A percentile compares a stretch with the other conserved stretches of the same genome.
Evolutionary conservation across 73 alveolate genomes (phyloP).

Genomic region (Symbiodinium natans): DNA sequence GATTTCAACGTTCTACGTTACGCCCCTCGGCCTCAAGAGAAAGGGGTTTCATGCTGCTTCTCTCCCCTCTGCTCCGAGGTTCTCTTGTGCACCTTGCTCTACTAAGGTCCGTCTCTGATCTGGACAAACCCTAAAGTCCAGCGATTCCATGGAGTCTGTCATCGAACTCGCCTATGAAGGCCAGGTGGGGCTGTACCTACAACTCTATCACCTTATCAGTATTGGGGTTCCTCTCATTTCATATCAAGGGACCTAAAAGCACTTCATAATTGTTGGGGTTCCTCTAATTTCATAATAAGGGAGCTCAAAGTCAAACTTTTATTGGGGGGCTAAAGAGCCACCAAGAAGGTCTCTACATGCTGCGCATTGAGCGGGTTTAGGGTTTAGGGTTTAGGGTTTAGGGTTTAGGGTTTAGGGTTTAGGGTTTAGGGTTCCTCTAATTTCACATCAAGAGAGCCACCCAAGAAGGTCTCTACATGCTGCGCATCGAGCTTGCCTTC

Average conservation of each 20-base stretch:
- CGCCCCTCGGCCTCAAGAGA: background rate
- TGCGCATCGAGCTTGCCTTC: constrained; percentile 86
- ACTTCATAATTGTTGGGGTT: no score
- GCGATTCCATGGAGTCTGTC: constrained; percentile 93
- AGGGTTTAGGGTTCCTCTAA: no score
- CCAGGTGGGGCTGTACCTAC: no score
- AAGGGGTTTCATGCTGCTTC: background rate
- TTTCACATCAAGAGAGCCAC: no score
- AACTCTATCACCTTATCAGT: no score
- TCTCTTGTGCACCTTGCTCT: background rate
- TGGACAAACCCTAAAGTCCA: constrained; percentile 94
- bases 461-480: constrained; percentile 93
- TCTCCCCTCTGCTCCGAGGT: background rate
- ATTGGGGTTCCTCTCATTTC: no score
- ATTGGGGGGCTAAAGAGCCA: no score
- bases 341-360: constrained; percentile 93
- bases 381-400: no score
- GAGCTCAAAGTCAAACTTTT: no score
- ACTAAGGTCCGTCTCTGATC: constrained; percentile 76
- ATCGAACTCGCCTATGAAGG: constrained; percentile 88
- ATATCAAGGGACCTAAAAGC: no score
- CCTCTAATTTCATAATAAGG: no score
- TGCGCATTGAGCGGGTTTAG: constrained; percentile 84
- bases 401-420: no score
- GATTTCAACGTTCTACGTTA: constrained; percentile 51